Percentiles rank a stretch among this genome's conserved stretches.
phyloP scores from a whole-genome alignment of 2,329 filamentous ascomycete genomes.

The Penicillium concentricum region DNA sequence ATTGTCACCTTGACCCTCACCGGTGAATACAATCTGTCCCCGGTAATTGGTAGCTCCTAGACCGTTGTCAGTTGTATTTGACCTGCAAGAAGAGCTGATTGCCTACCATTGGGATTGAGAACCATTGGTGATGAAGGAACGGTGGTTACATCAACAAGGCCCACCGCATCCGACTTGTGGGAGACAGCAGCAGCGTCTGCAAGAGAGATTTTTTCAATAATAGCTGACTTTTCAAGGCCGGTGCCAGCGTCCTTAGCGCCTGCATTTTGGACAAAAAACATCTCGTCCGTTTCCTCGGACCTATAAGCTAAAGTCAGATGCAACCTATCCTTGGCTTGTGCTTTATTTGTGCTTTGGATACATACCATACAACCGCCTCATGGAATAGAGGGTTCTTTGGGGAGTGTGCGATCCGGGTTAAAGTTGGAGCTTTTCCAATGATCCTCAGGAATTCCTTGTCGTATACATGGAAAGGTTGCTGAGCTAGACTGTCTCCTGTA shows the following conservation, averaged over 20 bases:
- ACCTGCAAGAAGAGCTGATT: neutral
- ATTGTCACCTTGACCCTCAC: slow-evolving; percentile 18
- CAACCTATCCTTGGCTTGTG: neutral
- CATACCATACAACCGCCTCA: slow-evolving; percentile 19
- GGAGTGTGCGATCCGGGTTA: slow-evolving; percentile 15
- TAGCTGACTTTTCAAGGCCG: slow-evolving; percentile 13
- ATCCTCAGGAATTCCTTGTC: slow-evolving; percentile 17
- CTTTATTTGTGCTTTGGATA: neutral
- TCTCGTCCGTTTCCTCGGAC: slow-evolving; percentile 16
- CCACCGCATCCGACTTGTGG: slow-evolving; percentile 12
- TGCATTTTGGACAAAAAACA: slow-evolving; percentile 23
- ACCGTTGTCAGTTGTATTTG: neutral
- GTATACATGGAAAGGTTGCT: slow-evolving; percentile 15
- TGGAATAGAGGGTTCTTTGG: slow-evolving; percentile 13
- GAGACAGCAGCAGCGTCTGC: slow-evolving; percentile 15
- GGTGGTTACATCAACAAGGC: slow-evolving; percentile 6
- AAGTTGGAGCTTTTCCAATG: slow-evolving; percentile 3
- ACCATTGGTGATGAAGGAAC: slow-evolving; percentile 9
- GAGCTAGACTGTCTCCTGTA: slow-evolving; percentile 7
- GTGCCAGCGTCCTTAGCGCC: slow-evolving; percentile 14
- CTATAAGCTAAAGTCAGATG: neutral
- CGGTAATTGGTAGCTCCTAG: slow-evolving; percentile 14
- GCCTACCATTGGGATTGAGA: slow-evolving; percentile 14
- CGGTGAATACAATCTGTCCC: slow-evolving; percentile 13
- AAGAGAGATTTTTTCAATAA: slow-evolving; percentile 17